Evolutionary conservation across 2,329 filamentous ascomycete genomes (phyloP).

Genomic region (Huntiella moniliformis): DNA sequence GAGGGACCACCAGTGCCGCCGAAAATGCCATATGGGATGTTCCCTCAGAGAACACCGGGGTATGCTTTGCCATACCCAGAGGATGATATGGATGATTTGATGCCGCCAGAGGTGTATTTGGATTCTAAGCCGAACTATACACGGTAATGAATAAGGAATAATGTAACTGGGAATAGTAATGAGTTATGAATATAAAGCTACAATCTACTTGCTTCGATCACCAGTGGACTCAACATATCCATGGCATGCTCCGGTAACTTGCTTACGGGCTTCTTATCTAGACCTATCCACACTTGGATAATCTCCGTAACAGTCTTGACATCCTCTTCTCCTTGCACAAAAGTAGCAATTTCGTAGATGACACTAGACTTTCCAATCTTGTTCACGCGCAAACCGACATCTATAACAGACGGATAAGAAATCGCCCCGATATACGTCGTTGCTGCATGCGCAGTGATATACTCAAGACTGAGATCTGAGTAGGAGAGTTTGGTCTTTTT

Average conservation of each 20-base stretch:
- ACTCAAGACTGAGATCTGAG: constrained; percentile 47
- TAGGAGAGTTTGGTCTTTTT: not conserved
- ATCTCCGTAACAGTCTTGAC: constrained; percentile 76
- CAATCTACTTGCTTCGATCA: too few species aligned
- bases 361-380: constrained; percentile 76
- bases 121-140: constrained; percentile 63
- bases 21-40: constrained; percentile 47
- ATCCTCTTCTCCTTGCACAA: constrained; percentile 50
- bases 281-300: constrained; percentile 75
- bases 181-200: too few species aligned
- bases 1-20: constrained; percentile 57
- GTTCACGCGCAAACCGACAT: constrained; percentile 64
- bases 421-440: constrained; percentile 73
- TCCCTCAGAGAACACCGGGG: constrained; percentile 9
- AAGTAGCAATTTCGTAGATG: constrained; percentile 76
- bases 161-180: not conserved
- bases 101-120: constrained; percentile 71
- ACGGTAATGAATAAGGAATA: constrained; percentile 19
- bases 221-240: too few species aligned
- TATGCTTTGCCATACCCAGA: constrained; percentile 55
- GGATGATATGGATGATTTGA: constrained; percentile 43
- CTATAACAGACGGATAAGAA: constrained; percentile 63
- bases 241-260: not conserved
- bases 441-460: constrained; percentile 68
- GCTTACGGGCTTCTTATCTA: constrained; percentile 40